Conservation (phyloP, 805 yeast genomes). For the Saccharomycopsis fibuligera region DNA sequence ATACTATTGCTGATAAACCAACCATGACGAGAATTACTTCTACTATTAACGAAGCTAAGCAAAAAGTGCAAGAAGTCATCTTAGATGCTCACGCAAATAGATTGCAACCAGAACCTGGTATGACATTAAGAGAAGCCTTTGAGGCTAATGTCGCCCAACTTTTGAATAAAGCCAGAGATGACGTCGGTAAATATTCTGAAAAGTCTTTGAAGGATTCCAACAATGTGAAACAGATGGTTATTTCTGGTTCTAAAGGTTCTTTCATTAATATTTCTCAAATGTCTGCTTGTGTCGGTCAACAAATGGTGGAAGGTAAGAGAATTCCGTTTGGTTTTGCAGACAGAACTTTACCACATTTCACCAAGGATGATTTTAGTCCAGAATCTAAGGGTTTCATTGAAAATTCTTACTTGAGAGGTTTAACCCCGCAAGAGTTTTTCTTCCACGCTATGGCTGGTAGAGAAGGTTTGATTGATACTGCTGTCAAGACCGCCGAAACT, state of each 20-base stretch:
- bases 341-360: slow-evolving; percentile 94
- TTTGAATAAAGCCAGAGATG: slow-evolving; percentile 96
- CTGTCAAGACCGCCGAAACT: slow-evolving; percentile 98
- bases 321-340: slow-evolving; percentile 96
- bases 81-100: slow-evolving; percentile 84
- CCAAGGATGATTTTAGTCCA: slow-evolving; percentile 97
- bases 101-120: slow-evolving; percentile 96
- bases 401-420: slow-evolving; percentile 92
- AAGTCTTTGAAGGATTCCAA: slow-evolving; percentile 88
- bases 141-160: slow-evolving; percentile 95
- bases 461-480: slow-evolving; percentile 99
- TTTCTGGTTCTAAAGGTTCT: slow-evolving; percentile 98
- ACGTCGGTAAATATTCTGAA: slow-evolving; percentile 98
- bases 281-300: slow-evolving; percentile 99
- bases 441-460: slow-evolving; percentile 99
- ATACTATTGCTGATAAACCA: slow-evolving; percentile 95
- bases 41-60: slow-evolving; percentile 89
- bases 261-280: slow-evolving; percentile 97
- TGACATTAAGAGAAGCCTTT: slow-evolving; percentile 97
- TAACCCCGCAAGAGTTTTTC: slow-evolving; percentile 97
- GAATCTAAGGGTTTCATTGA: slow-evolving; percentile 98
- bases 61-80: slow-evolving; percentile 89
- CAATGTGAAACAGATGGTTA: slow-evolving; percentile 98
- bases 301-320: slow-evolving; percentile 99
- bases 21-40: slow-evolving; percentile 93